phyloP scores from a whole-genome alignment of 768 basidiomycete genomes.

The Glaciozyma antarctica region DNA sequence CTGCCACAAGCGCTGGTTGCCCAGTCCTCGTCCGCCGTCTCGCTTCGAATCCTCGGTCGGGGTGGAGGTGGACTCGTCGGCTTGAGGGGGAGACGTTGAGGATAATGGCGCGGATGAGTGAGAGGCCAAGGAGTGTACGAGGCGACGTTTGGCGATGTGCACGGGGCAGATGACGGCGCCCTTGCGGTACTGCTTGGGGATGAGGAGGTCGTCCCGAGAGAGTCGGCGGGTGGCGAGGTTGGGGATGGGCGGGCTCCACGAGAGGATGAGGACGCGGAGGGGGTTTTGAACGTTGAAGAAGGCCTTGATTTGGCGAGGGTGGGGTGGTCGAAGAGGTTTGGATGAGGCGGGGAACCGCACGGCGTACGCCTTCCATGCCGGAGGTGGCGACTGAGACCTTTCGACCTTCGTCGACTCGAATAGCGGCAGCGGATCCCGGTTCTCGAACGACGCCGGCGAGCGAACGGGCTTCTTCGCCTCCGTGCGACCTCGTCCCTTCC shows the following conservation, averaged over 20 bases:
- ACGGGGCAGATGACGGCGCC: slow-evolving; percentile 14
- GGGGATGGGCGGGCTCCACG: slow-evolving; percentile 37
- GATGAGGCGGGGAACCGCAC: slow-evolving; percentile 34
- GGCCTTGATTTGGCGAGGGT: slow-evolving; percentile 9
- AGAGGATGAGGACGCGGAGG: slow-evolving; percentile 33
- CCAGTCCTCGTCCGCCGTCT: no score
- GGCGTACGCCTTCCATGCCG: slow-evolving; percentile 39
- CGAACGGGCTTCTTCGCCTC: not conserved
- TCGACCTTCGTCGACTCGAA: slow-evolving; percentile 36
- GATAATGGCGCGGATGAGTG: no score
- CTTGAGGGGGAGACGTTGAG: no score
- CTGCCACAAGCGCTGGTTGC: no score
- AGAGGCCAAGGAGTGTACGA: not conserved
- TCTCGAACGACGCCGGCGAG: slow-evolving; percentile 16
- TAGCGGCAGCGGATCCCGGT: slow-evolving; percentile 24
- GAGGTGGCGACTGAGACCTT: slow-evolving; percentile 38
- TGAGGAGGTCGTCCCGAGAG: slow-evolving; percentile 37
- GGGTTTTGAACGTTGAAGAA: slow-evolving; percentile 19
- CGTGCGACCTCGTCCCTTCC: not conserved
- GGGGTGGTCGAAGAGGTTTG: slow-evolving; percentile 13
- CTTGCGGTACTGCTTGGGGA: slow-evolving; percentile 30
- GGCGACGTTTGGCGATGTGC: not conserved
- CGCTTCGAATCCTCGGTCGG: not conserved
- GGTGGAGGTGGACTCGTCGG: not conserved
- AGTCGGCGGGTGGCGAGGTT: slow-evolving; percentile 34